Base-by-base conservation (phyloP, 1,284 basidiomycete species). In the Apiotrichum veenhuisii region DNA sequence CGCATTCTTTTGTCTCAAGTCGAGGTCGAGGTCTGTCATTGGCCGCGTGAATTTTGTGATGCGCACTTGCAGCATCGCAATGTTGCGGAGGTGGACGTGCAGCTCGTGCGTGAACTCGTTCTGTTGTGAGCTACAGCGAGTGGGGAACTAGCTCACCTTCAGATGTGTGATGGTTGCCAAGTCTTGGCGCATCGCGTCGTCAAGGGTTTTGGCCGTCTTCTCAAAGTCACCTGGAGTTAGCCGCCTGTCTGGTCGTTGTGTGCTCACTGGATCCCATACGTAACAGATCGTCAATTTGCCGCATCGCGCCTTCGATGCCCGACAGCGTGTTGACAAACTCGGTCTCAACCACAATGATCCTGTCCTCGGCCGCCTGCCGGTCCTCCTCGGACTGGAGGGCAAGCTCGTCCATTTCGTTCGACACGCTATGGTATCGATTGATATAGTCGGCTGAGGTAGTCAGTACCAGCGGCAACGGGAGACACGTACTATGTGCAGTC, bases 81-180 rank as follows among this genome's bases (percentile, higher is more conserved):
- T 88, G 54, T 82, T 82, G 20, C 86, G 83, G 1, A 93, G 79
- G 10, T 82, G 79, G 18, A 80, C 73, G 27, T 92, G 80, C 56
- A 84, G 84, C 63, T 87, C 85, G 44, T 84, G 82, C 0, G 88
- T 90, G 67, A 86, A 88, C 15, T 83, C 79, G 69, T 93, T 91
- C 89, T 91, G 61, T 55, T 44, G 58, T 62, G 18, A 54, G 53
- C 48, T 36, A 34, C 17, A 17, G 9, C 12, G 10, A 1, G 15
- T 15, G 38, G 36, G 12, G n/a, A 12, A 53, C 69, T 41, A 12
- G 52, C 69, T 41, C 40, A 73, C 73, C 65, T 77, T 77, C 49
- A 77, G 57, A 14, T 64, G 53, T 1, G 74, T 77, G 44, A 76
- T 57, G 5, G 61, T 60, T 2, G 63, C 60, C 14, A 77, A 58